Evolutionary conservation across 495 filamentous ascomycete species (phyloP).

Genomic region (Penicillium salamii): DNA sequence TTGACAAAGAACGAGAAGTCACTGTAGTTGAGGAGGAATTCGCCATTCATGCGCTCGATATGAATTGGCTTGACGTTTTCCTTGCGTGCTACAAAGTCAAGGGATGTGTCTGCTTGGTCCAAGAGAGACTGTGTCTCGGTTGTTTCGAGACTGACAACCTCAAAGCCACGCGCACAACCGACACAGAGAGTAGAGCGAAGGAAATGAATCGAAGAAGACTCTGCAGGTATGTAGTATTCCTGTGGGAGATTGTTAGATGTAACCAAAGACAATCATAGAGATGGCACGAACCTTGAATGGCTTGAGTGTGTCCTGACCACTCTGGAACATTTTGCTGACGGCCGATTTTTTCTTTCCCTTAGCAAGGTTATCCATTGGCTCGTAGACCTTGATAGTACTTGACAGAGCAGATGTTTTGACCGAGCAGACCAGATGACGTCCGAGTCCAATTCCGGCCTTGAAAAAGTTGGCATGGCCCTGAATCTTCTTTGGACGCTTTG

Average conservation of each 20-base stretch:
- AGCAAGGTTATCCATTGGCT: constrained; percentile 87
- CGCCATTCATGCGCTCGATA: constrained; percentile 92
- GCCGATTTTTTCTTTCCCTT: constrained; percentile 89
- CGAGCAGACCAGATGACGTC: constrained; percentile 89
- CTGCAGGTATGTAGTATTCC: constrained; percentile 98
- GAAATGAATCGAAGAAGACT: constrained; percentile 96
- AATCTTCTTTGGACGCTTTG: constrained; percentile 94
- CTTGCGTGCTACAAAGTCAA: constrained; percentile 92
- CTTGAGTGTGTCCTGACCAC: constrained; percentile 88
- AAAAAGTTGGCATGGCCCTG: constrained; percentile 97
- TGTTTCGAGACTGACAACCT: constrained; percentile 94
- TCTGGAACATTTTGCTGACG: constrained; percentile 90
- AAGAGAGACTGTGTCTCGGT: constrained; percentile 95
- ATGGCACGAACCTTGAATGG: constrained; percentile 71
- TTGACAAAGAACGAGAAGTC: constrained; percentile 99
- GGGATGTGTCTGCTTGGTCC: constrained; percentile 95
- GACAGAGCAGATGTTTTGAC: constrained; percentile 88
- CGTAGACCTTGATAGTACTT: constrained; percentile 95
- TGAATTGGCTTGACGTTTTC: constrained; percentile 96
- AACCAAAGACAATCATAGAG: not conserved
- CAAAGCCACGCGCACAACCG: constrained; percentile 91
- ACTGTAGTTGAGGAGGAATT: constrained; percentile 96
- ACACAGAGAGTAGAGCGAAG: constrained; percentile 95
- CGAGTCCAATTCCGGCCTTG: constrained; percentile 92
- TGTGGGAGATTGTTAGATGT: constrained; percentile 17